These are phyloP conservation scores for Allantophomopsis lycopodina DNA, from an alignment of 2,329 filamentous ascomycete species.

Conservation along the genomic window DNA sequence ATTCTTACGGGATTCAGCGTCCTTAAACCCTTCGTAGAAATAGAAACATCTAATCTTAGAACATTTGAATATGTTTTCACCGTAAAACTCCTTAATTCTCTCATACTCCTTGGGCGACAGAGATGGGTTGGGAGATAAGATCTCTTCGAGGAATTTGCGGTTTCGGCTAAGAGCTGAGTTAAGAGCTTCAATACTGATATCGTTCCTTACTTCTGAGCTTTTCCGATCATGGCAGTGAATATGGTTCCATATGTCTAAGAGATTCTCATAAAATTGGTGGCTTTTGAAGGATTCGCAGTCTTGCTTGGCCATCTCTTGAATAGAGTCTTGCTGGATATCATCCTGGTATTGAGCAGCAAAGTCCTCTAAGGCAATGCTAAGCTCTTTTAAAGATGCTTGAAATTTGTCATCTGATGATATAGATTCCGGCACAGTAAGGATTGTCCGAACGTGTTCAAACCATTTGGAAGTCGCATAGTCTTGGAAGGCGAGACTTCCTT, in stretches of 20 bases:
- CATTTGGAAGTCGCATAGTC: conserved; percentile 18
- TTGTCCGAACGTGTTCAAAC: conserved; percentile 9
- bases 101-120: too few species aligned
- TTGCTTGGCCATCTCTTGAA: conserved; percentile 2
- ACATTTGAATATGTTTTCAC: too few species aligned
- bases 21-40: too few species aligned
- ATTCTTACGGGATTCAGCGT: too few species aligned
- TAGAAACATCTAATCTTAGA: too few species aligned
- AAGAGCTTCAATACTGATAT: too few species aligned
- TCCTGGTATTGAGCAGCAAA: conserved; percentile 1
- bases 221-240: too few species aligned
- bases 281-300: conserved; percentile 3
- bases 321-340: not conserved
- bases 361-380: not conserved
- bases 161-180: too few species aligned
- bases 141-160: too few species aligned
- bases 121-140: too few species aligned
- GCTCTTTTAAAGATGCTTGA: not conserved
- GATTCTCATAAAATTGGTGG: not conserved
- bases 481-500: conserved; percentile 13
- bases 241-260: not conserved
- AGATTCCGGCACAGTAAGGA: not conserved
- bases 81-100: too few species aligned
- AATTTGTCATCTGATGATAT: not conserved
- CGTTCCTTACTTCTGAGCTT: too few species aligned